Evolutionary conservation across 352 stramenopile genomes (phyloP), one percentile per base, ranked within the genome.

Genomic region (Pythium sp.): DNA sequence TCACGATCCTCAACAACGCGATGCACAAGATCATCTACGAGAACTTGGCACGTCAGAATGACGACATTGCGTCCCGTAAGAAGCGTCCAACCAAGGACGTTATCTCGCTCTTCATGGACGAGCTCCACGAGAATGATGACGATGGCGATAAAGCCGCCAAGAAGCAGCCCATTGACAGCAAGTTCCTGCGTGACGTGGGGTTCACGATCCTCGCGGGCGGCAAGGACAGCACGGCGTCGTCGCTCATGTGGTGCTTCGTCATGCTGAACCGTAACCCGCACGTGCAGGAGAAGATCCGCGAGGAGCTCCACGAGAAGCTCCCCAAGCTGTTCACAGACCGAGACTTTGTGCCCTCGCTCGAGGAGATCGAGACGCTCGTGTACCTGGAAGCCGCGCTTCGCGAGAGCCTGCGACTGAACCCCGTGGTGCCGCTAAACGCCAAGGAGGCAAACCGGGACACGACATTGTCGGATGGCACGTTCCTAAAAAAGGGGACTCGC

Each of bases 331-430:
- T n/a, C 14, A 43, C 12, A 47, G 43, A 9, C 24, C 26, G 18
- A 14, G 36, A 65, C 12, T 43, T 55, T 15, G 20, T 73, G 12
- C 60, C 67, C 20, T 71, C 65, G 12, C 38, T 57, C 9, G 77
- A 83, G 30, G 38, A 80, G 26, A 58, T 65, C 38, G 69, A 77
- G 57, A 58, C 82, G 9, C 71, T 93, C 9, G 73, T 81, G 43
- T 95, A 91, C 55, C 64, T 92, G 1, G 74, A 86, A 43, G 86
- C 79, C 53, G 79, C 81, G 7, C 73, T 93, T 7, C 75, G 72
- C 12, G 87, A 95, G 68, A 90, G 78, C 30, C 71, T 95, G 36
- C 82, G 87, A 0, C 68, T 95, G 11, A 83, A 83, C 62, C 84
- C 86, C 38, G 78, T 82, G 18, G 82, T 90, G 9, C 75, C 73